These are phyloP conservation scores for Hemileccinum impolitum DNA, from an alignment of 768 basidiomycete genomes.

Conservation along the genomic window DNA sequence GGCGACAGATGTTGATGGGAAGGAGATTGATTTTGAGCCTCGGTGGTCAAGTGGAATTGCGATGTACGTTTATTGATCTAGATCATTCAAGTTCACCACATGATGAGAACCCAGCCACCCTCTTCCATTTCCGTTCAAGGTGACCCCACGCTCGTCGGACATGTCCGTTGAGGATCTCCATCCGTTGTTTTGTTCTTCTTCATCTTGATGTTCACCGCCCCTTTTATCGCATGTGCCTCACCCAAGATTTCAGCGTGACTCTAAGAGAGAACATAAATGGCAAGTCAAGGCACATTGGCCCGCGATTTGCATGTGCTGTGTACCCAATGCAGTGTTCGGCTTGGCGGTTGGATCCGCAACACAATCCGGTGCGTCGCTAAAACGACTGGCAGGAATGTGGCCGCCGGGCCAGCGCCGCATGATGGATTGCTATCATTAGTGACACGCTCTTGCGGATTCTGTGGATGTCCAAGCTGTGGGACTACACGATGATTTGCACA, in stretches of 20 bases:
- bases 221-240: background rate
- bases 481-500: too few relatives aligned
- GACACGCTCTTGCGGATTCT: too few relatives aligned
- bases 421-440: too few relatives aligned
- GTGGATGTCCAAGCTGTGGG: too few relatives aligned
- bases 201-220: background rate
- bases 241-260: too few relatives aligned
- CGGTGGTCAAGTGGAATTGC: constrained; percentile 17
- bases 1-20: constrained; percentile 20
- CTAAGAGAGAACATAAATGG: background rate
- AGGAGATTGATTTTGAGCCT: constrained; percentile 18
- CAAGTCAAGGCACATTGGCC: background rate
- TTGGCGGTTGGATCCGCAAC: too few relatives aligned
- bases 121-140: constrained; percentile 12
- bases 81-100: too few relatives aligned
- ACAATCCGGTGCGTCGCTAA: too few relatives aligned
- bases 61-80: constrained; percentile 2
- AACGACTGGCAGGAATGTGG: too few relatives aligned
- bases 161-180: constrained; percentile 4
- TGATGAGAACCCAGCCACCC: constrained; percentile 11
- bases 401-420: too few relatives aligned
- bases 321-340: too few relatives aligned
- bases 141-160: constrained; percentile 7
- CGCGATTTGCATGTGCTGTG: too few relatives aligned
- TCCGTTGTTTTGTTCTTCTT: background rate